Base-by-base conservation (phyloP, 139 green algal species). In the Parachlorella kessleri region DNA sequence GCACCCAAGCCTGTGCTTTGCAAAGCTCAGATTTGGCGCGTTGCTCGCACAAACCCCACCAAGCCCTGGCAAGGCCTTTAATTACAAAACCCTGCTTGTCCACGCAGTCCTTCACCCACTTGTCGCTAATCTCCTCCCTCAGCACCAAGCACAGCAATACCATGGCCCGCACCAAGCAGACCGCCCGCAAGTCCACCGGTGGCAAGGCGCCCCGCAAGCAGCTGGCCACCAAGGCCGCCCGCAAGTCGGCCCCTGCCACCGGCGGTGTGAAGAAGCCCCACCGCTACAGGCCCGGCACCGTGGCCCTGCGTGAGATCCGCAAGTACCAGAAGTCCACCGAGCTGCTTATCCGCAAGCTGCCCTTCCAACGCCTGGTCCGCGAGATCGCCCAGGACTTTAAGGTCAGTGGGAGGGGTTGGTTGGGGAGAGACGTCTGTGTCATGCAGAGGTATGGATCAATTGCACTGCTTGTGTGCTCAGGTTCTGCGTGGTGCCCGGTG, bases 351-450 rank as follows among this genome's bases (percentile, higher is more conserved):
- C 91, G 95, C 84, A 98, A 98, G 92, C 90, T 98, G 79, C 95
- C 95, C 75, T 98, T 98, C 88, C 95, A 98, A 91, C 90, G 95
- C 68, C 89, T 99, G 72, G 96, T 99, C 18, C 91, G 96, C 70
- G 96, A 99, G 89, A 99, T 99, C 72, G 95, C 96, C 42, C 95
- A 98, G 92, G 96, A 99, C 90, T 99, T 98, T 95, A 98, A 99
- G 93, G n/a, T 24, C n/a, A n/a, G n/a, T n/a, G n/a, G n/a, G n/a
- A n/a, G n/a, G n/a, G 96, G 76, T 88, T 99, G 82, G 99, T 99
- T 68, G 96, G 99, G 91, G 96, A 99, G 90, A 98, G 98, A 99
- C 90, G 83, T 98, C 84, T 95, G 89, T 70, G 95, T 95, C 80
- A 98, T 98, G 85, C 95, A 99, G n/a, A n/a, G n/a, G n/a, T n/a